Evolutionary conservation across 495 filamentous ascomycete species (phyloP), one percentile per base, ranked within the genome.

Genomic region (Filosporella fistucella): DNA sequence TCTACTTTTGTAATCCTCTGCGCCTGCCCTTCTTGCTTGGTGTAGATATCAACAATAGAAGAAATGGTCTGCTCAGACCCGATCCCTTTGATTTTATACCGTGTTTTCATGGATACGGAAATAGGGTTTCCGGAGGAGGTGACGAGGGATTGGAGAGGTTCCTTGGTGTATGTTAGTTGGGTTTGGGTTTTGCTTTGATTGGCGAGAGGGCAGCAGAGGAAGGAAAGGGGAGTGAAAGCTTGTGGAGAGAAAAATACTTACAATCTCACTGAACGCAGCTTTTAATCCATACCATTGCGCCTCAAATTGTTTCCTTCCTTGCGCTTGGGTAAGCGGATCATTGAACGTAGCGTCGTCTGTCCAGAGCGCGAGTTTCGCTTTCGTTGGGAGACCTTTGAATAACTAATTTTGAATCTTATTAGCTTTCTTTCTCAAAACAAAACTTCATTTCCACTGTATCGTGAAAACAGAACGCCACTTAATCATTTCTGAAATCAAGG

Each of bases 291-390:
- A 60, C 57, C 54, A 60, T 37, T 60, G 54, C n/a, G 57, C 57
- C 21, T 44, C 34, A 30, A 54, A 60, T 42, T 60, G 53, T 34
- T 46, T 49, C 12, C 54, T 24, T 0, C 57, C 57, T 30, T 42
- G 11, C 10, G 57, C 45, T 30, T 48, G 54, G 5, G 49, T 57
- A 4, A 60, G 34, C 0, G 57, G 57, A 28, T 60, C 54, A 7
- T 21, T 20, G 42, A 60, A 60, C 1, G 49, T 52, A 0, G 57
- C 57, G 24, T 54, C 50, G 23, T 59, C 57, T 12, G 45, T 50
- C 79, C 78, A 81, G 16, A 81, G 68, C 21, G 60, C 51, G 26
- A 83, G 68, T 58, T 80, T 79, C 30, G 70, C 67, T 3, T 80
- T 64, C 2, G 75, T 71, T 0, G 78, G 76, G 8, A 67, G 61